A percentile compares a stretch with the other conserved stretches of the same genome.
Conservation (phyloP, 495 filamentous ascomycete species). For the Lepidopterella palustris region DNA sequence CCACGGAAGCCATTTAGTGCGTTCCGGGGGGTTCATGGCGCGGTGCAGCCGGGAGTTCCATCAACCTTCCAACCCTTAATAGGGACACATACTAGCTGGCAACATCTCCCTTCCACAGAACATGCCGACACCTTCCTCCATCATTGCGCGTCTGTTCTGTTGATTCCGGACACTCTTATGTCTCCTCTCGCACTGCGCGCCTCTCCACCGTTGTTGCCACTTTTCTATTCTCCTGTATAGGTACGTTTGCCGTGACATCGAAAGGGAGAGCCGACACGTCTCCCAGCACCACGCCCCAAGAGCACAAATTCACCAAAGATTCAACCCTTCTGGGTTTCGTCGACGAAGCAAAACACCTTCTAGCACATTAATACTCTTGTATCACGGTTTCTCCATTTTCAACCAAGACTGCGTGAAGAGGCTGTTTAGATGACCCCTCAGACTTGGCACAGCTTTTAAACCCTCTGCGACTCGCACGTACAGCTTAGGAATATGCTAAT, state of each 20-base stretch:
- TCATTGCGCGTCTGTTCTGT: background rate
- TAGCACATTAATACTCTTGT: background rate
- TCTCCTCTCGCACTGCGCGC: constrained; percentile 15
- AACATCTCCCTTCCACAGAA: background rate
- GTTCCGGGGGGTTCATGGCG: background rate
- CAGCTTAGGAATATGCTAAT: background rate
- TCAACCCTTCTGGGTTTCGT: background rate
- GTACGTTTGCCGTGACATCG: constrained; percentile 23
- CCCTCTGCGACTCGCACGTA: background rate
- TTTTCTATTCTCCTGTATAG: constrained; percentile 23
- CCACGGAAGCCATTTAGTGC: background rate
- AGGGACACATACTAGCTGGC: background rate
- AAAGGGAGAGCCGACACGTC: constrained; percentile 23
- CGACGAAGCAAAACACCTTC: background rate
- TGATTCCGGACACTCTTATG: constrained; percentile 13
- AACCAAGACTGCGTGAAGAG: background rate
- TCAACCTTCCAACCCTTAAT: background rate
- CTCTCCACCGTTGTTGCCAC: background rate
- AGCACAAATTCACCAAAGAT: background rate
- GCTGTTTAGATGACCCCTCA: background rate
- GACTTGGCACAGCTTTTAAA: background rate
- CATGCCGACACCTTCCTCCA: background rate
- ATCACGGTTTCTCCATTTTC: background rate
- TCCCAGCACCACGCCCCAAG: background rate
- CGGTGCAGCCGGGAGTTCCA: background rate